Conservation (phyloP, 2,329 filamentous ascomycete genomes). For the Trichoderma lentiforme region DNA sequence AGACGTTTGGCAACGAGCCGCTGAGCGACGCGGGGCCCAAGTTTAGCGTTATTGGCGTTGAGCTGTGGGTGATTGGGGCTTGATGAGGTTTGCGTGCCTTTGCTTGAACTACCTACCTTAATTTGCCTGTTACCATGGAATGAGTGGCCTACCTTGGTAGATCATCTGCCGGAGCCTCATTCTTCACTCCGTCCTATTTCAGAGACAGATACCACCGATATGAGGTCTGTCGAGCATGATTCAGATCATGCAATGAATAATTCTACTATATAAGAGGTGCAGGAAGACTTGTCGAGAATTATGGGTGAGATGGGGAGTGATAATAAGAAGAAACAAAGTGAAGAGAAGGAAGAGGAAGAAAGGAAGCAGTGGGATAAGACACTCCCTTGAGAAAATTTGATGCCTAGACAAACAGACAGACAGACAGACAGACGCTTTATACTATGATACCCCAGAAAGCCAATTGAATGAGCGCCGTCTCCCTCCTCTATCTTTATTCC, state of each 20-base stretch:
- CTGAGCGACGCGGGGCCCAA: constrained; percentile 90
- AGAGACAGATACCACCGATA: background rate
- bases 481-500: background rate
- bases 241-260: background rate
- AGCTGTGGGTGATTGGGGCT: constrained; percentile 84
- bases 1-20: constrained; percentile 92
- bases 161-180: background rate
- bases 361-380: background rate
- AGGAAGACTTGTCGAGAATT: background rate
- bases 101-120: background rate
- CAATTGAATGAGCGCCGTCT: background rate
- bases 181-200: background rate
- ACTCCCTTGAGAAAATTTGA: background rate
- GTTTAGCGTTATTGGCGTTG: constrained; percentile 86
- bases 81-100: constrained; percentile 17
- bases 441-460: constrained; percentile 9
- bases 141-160: background rate
- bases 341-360: background rate
- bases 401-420: constrained; percentile 1
- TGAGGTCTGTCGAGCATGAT: background rate
- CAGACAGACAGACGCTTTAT: background rate
- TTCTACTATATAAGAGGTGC: background rate
- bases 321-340: background rate
- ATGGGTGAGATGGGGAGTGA: background rate
- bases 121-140: background rate